Evolutionary conservation across 2,329 filamentous ascomycete species (phyloP).

Genomic region (Ophiostoma populinum): DNA sequence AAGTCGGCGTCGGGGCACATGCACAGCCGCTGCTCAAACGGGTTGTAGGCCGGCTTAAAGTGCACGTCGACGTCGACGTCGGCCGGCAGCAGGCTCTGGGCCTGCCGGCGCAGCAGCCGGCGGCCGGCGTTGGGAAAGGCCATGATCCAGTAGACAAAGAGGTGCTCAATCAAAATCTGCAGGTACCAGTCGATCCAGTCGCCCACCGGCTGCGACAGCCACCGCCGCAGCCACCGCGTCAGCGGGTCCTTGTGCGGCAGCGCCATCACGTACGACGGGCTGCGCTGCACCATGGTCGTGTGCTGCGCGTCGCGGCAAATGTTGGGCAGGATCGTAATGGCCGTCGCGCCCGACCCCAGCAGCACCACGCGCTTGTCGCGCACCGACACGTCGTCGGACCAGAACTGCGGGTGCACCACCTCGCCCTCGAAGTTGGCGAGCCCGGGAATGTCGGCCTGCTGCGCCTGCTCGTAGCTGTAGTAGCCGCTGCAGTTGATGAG

Average conservation of each 20-base stretch:
- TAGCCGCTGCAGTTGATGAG: slow-evolving; percentile 46
- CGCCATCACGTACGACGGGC: slow-evolving; percentile 52
- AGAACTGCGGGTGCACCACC: slow-evolving; percentile 47
- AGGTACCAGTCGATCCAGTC: slow-evolving; percentile 33
- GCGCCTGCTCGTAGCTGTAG: slow-evolving; percentile 50
- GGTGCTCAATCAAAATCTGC: slow-evolving; percentile 26
- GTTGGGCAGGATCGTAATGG: slow-evolving; percentile 57
- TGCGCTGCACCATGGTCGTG: slow-evolving; percentile 69
- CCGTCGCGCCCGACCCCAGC: slow-evolving; percentile 64
- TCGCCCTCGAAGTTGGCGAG: slow-evolving; percentile 39
- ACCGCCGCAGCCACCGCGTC: slow-evolving; percentile 20
- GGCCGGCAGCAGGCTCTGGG: slow-evolving; percentile 33
- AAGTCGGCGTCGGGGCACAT: slow-evolving; percentile 42
- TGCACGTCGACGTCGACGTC: slow-evolving; percentile 38
- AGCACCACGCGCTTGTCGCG: slow-evolving; percentile 50
- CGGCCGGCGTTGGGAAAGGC: slow-evolving; percentile 33
- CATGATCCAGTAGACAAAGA: slow-evolving; percentile 33
- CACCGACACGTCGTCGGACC: slow-evolving; percentile 40
- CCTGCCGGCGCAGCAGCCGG: slow-evolving; percentile 26
- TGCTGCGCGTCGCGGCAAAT: slow-evolving; percentile 45
- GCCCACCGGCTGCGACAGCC: slow-evolving; percentile 23
- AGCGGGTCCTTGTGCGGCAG: slow-evolving; percentile 24
- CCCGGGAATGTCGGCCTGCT: slow-evolving; percentile 44
- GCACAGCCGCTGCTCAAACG: slow-evolving; percentile 62
- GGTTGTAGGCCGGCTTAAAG: slow-evolving; percentile 47